Conservation (phyloP, 2,329 filamentous ascomycete species). For the Ophiostoma piceae region DNA sequence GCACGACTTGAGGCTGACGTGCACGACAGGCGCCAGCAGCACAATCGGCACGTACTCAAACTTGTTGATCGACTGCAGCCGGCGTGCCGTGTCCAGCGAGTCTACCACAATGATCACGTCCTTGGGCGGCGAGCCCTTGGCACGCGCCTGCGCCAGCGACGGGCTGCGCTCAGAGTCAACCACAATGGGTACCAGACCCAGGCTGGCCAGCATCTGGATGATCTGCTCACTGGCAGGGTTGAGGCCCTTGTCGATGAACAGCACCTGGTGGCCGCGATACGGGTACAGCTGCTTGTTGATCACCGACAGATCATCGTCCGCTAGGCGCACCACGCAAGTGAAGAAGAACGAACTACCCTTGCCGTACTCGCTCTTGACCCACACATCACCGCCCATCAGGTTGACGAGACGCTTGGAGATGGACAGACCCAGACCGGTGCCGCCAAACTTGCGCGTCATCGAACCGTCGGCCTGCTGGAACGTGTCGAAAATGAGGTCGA, state of each 20-base stretch:
- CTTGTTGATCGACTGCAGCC: conserved; percentile 79
- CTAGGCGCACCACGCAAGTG: conserved; percentile 83
- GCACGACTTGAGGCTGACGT: conserved; percentile 87
- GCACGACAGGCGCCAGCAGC: conserved; percentile 79
- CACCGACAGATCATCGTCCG: conserved; percentile 68
- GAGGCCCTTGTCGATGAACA: conserved; percentile 89
- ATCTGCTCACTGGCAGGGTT: conserved; percentile 74
- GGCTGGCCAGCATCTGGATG: conserved; percentile 66
- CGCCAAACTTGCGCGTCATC: conserved; percentile 92
- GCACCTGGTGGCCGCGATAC: conserved; percentile 87
- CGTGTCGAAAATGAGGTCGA: conserved; percentile 96
- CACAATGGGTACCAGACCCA: conserved; percentile 76
- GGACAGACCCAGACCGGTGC: conserved; percentile 86
- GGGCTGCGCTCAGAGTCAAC: conserved; percentile 71
- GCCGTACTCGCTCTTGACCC: conserved; percentile 89
- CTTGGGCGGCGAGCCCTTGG: conserved; percentile 62
- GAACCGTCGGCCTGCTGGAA: conserved; percentile 98
- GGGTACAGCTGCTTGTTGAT: conserved; percentile 80
- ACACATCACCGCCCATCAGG: conserved; percentile 92
- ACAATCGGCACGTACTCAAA: conserved; percentile 98
- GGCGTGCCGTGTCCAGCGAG: conserved; percentile 82
- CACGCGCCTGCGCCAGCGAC: conserved; percentile 49
- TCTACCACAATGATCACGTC: conserved; percentile 97
- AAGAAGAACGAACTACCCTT: conserved; percentile 95
- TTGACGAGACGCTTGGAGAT: conserved; percentile 94